These are phyloP conservation scores for Zostera marina DNA, from an alignment of 116 monocot genomes.

Conservation along the genomic window DNA sequence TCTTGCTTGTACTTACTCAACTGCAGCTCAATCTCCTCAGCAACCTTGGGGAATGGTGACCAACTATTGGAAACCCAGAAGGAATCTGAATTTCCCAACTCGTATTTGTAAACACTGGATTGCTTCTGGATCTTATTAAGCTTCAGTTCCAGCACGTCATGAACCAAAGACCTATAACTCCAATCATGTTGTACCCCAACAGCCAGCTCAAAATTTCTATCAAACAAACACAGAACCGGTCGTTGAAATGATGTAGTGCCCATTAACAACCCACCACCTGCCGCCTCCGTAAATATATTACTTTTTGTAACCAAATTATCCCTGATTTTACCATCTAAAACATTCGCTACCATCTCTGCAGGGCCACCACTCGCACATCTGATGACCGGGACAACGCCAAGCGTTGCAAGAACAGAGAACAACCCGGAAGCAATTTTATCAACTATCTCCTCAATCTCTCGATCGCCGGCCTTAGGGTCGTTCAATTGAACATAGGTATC, in stretches of 20 bases:
- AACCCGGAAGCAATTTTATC: slow-evolving; percentile 53
- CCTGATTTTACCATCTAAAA: slow-evolving; percentile 45
- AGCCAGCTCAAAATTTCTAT: slow-evolving; percentile 77
- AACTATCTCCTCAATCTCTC: slow-evolving; percentile 55
- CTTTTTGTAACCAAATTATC: slow-evolving; percentile 60
- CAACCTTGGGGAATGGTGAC: slow-evolving; percentile 87
- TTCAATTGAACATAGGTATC: slow-evolving; percentile 60
- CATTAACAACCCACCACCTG: slow-evolving; percentile 1
- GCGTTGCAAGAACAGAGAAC: slow-evolving; percentile 68
- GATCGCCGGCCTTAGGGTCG: slow-evolving; percentile 66
- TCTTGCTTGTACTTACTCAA: slow-evolving; percentile 86
- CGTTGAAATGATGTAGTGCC: slow-evolving; percentile 45
- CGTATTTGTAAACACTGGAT: slow-evolving; percentile 34
- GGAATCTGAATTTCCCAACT: slow-evolving; percentile 53
- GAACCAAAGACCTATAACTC: slow-evolving; percentile 75
- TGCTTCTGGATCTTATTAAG: slow-evolving; percentile 52
- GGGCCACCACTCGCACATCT: slow-evolving; percentile 64
- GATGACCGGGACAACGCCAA: slow-evolving; percentile 66
- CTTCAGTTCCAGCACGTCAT: slow-evolving; percentile 64
- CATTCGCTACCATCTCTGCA: slow-evolving; percentile 75
- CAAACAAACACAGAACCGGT: slow-evolving; percentile 70
- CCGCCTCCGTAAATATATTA: slow-evolving; percentile 63
- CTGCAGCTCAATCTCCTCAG: slow-evolving; percentile 81
- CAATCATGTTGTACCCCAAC: slow-evolving; percentile 91
- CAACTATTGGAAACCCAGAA: slow-evolving; percentile 76